Evolutionary conservation across 2,329 filamentous ascomycete species (phyloP).

Genomic region (Aplosporella prunicola): DNA sequence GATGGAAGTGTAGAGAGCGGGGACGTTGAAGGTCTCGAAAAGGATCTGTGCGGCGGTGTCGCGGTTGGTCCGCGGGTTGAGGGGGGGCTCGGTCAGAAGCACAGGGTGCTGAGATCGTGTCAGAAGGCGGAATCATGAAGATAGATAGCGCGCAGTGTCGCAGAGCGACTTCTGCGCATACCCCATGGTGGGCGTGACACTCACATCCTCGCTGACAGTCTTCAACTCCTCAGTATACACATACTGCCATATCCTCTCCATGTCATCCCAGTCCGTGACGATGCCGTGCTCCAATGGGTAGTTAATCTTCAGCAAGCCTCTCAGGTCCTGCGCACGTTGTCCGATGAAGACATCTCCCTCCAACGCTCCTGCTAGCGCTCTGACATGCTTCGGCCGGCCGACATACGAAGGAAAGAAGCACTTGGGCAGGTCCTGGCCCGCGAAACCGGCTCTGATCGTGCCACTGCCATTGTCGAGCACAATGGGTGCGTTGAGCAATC

Average conservation of each 20-base stretch:
- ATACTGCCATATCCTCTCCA: slow-evolving; percentile 99
- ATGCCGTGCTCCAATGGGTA: slow-evolving; percentile 97
- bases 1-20: slow-evolving; percentile 90
- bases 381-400: slow-evolving; percentile 86
- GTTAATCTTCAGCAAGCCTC: slow-evolving; percentile 86
- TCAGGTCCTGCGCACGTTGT: slow-evolving; percentile 78
- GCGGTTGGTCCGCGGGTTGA: slow-evolving; percentile 91
- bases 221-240: slow-evolving; percentile 95
- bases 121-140: no score
- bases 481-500: slow-evolving; percentile 92
- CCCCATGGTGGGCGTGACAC: no score
- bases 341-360: slow-evolving; percentile 98
- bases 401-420: slow-evolving; percentile 98
- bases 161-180: slow-evolving; percentile 4
- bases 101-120: slow-evolving; percentile 96
- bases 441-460: slow-evolving; percentile 93
- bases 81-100: slow-evolving; percentile 85
- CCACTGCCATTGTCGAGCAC: slow-evolving; percentile 98
- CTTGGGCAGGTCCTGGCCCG: slow-evolving; percentile 89
- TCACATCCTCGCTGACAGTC: slow-evolving; percentile 90
- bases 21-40: slow-evolving; percentile 98
- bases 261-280: slow-evolving; percentile 98
- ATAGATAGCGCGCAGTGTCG: no score
- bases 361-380: slow-evolving; percentile 89
- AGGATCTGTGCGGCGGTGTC: slow-evolving; percentile 95